Percentiles rank a stretch among this genome's conserved stretches.
Conservation (phyloP, 139 green algal species). For the Tetraselmis chui region DNA sequence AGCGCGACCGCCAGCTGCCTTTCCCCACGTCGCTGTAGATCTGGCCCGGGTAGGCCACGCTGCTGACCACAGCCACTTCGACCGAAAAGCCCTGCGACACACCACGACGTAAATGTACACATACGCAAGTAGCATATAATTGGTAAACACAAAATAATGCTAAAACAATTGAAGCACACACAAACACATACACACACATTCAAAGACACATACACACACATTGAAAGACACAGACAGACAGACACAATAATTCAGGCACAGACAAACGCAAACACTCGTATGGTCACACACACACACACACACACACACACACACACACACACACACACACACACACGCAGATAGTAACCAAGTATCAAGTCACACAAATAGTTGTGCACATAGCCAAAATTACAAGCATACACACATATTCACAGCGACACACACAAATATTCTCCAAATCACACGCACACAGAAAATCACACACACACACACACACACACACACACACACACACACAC, state of each 20-base stretch:
- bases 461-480: not conserved
- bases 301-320: not conserved
- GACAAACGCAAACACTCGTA: not conserved
- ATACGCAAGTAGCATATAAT: too few relatives aligned
- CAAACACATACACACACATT: not conserved
- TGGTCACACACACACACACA: not conserved
- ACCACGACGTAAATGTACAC: too few relatives aligned
- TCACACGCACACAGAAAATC: too few relatives aligned
- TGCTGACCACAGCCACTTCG: not conserved
- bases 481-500: not conserved
- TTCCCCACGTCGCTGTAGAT: not conserved
- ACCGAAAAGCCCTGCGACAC: not conserved
- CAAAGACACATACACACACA: not conserved
- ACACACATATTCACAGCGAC: too few relatives aligned
- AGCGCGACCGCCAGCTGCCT: too few relatives aligned
- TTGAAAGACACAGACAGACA: not conserved
- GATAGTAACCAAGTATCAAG: not conserved
- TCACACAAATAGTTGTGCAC: not conserved
- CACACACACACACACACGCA: not conserved
- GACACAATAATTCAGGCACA: not conserved
- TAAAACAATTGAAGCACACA: not conserved
- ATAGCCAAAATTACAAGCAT: not conserved
- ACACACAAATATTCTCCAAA: too few relatives aligned
- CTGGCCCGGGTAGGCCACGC: not conserved
- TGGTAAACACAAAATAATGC: too few relatives aligned